Conservation (phyloP, 176 grass and related monocot genomes). For the Rhynchospora breviuscula region DNA sequence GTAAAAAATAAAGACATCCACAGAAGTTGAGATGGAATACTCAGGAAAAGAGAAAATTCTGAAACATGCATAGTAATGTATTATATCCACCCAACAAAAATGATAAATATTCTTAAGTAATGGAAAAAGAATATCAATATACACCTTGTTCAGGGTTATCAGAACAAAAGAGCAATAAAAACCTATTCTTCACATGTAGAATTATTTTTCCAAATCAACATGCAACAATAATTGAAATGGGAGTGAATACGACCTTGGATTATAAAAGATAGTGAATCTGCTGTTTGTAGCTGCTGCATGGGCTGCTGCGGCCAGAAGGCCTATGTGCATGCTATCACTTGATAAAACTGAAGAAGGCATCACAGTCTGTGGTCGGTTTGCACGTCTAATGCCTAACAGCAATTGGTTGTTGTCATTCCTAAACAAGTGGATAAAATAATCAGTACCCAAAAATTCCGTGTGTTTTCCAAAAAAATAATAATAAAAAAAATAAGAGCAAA, state of each 20-base stretch:
- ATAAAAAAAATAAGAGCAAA: neutral
- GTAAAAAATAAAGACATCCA: neutral
- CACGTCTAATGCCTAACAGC: conserved; percentile 76
- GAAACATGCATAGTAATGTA: neutral
- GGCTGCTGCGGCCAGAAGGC: conserved; percentile 93
- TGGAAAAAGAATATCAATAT: neutral
- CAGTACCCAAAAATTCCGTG: neutral
- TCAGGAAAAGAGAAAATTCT: neutral
- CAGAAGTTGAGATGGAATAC: neutral
- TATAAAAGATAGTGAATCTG: conserved; percentile 94
- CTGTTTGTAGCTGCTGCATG: conserved; percentile 97
- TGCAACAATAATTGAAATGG: neutral
- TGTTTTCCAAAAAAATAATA: neutral
- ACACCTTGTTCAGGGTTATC: neutral
- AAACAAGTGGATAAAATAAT: conserved; percentile 14
- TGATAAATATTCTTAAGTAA: neutral
- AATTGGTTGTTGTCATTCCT: conserved; percentile 97
- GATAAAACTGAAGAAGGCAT: conserved; percentile 93
- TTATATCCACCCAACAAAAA: neutral
- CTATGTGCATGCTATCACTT: conserved; percentile 98
- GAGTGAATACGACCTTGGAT: conserved; percentile 52
- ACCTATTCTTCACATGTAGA: neutral
- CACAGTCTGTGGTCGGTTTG: conserved; percentile 77
- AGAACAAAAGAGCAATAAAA: neutral
- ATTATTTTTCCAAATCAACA: conserved; percentile 17